These are phyloP conservation scores for Botrytis fragariae DNA, from an alignment of 2,329 filamentous ascomycete species.

Conservation along the genomic window DNA sequence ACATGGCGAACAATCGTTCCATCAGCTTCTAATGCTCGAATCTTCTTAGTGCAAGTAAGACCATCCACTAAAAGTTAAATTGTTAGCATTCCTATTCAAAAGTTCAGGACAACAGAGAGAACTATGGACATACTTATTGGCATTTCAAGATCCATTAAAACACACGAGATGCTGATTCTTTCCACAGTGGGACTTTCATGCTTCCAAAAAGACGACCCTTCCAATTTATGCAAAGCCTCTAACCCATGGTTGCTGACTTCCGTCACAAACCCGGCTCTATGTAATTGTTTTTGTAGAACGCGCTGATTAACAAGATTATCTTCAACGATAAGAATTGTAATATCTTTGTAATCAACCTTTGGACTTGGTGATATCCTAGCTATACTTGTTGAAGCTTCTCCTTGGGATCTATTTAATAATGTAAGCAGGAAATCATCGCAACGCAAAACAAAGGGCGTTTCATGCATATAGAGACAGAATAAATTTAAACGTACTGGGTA, in stretches of 20 bases:
- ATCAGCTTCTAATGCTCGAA: constrained; percentile 64
- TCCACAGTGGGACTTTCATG: constrained; percentile 38
- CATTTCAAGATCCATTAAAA: constrained; percentile 81
- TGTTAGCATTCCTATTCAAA: background rate
- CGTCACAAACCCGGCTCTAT: constrained; percentile 58
- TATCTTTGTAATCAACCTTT: constrained; percentile 11
- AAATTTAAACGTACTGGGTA: background rate
- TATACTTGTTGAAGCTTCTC: background rate
- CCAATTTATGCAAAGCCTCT: constrained; percentile 58
- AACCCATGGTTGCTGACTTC: constrained; percentile 63
- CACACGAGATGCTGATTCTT: constrained; percentile 52
- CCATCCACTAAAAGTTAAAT: constrained; percentile 57
- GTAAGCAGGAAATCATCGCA: background rate
- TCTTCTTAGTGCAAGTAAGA: constrained; percentile 66
- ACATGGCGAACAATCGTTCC: constrained; percentile 63
- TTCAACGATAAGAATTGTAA: constrained; percentile 59
- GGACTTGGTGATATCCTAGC: background rate
- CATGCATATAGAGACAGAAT: background rate
- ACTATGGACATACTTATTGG: constrained; percentile 51
- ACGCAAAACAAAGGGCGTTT: background rate
- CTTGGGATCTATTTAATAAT: background rate
- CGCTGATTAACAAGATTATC: constrained; percentile 67
- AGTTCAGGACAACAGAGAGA: constrained; percentile 64
- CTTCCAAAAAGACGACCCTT: constrained; percentile 54
- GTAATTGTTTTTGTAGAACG: constrained; percentile 60